Evolutionary conservation across 768 basidiomycete genomes (phyloP).

Genomic region (Tricholoma matsutake): DNA sequence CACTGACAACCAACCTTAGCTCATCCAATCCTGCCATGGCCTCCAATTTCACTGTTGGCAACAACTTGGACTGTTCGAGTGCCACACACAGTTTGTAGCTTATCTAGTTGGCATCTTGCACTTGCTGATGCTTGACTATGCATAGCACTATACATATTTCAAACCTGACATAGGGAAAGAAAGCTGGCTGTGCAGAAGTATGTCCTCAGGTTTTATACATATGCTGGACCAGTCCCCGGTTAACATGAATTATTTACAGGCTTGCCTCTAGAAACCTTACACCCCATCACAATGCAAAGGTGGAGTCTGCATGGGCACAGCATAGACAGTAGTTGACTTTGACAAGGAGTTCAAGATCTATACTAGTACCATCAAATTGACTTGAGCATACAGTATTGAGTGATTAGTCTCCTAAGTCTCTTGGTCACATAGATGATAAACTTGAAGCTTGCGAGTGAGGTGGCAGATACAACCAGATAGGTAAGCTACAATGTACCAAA

Average conservation of each 20-base stretch:
- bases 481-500: too few species aligned
- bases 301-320: too few species aligned
- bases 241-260: background rate
- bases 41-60: background rate
- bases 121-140: background rate
- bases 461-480: background rate
- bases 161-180: too few species aligned
- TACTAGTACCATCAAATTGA: too few species aligned
- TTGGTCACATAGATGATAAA: too few species aligned
- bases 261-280: too few species aligned
- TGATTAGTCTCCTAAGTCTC: too few species aligned
- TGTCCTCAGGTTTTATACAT: background rate
- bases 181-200: background rate
- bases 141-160: background rate
- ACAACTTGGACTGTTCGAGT: background rate
- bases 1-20: background rate
- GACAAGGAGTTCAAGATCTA: too few species aligned
- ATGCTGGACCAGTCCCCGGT: background rate
- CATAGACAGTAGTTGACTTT: too few species aligned
- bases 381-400: too few species aligned
- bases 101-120: background rate
- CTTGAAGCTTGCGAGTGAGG: background rate
- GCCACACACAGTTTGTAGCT: background rate
- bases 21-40: background rate
- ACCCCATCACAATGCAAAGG: too few species aligned